Percentiles rank a stretch among this genome's conserved stretches.
Conservation (phyloP, 179 eudicot species). For the Actinidia arguta region DNA sequence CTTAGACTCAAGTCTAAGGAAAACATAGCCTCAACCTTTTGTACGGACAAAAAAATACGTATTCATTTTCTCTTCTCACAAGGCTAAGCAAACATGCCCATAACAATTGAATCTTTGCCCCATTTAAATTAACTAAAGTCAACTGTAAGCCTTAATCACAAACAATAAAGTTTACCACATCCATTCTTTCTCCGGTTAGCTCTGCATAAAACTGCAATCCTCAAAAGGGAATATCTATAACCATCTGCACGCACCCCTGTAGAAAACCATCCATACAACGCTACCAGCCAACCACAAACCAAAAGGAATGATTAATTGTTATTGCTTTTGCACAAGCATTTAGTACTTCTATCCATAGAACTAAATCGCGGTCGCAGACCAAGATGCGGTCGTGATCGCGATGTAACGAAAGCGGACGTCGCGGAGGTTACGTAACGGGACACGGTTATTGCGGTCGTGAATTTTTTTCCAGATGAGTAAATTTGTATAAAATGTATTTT, state of each 20-base stretch:
- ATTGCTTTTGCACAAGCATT: conserved; percentile 4
- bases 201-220: not conserved
- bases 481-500: too few species aligned
- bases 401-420: too few species aligned
- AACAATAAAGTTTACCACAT: not conserved
- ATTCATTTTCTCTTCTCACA: not conserved
- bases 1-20: not conserved
- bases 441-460: too few species aligned
- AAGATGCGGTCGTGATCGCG: too few species aligned
- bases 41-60: not conserved
- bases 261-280: not conserved
- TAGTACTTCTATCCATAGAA: not conserved
- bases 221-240: not conserved
- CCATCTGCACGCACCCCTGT: not conserved
- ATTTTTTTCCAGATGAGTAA: too few species aligned
- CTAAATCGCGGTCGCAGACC: too few species aligned
- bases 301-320: not conserved
- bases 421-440: too few species aligned
- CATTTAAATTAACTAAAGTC: not conserved
- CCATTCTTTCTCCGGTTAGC: not conserved
- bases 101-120: not conserved
- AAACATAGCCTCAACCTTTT: not conserved
- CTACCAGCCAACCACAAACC: not conserved
- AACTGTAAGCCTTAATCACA: not conserved
- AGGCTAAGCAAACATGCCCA: not conserved